Evolutionary conservation across 257 asterid genomes (phyloP), one percentile per base, ranked within the genome.

Genomic region (Verbena officinalis): DNA sequence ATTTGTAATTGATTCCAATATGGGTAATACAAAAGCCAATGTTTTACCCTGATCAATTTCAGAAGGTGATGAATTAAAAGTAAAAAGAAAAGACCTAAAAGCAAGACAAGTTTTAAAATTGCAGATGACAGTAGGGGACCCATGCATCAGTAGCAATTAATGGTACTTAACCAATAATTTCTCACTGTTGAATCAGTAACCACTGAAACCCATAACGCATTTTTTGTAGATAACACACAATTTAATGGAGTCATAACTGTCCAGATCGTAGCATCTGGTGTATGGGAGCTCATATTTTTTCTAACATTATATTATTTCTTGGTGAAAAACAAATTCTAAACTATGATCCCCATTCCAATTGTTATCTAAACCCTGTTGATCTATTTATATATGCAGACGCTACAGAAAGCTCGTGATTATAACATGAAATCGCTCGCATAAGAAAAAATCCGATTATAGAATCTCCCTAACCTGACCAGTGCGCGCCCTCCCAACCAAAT

Each of bases 401-500:
- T 7, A 4, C 14, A 40, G 7, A 20, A 39, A 62, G 36, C 11
- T 42, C n/a, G 5, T 3, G 7, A 17, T 49, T 20, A 5, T 4
- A 50, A 30, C 14, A 23, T 8, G 7, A 52, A 53, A 50, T 59
- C 9, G 38, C 44, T n/a, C 11, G 33, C 33, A 27, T 27, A 7
- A 24, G 3, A 16, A 10, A 16, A 10, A 11, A 27, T 33, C 17
- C 34, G n/a, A 21, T 30, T 12, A 0, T 7, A 39, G 23, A 17
- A 38, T 52, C 3, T 42, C 42, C 68, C 69, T 31, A 55, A 85
- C 95, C 93, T 85, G 92, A 48, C 95, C 95, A 61, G 95, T 87
- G 11, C 88, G 78, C 7, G 95, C 93, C 56, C 93, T 80, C 16
- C 95, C 95, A 36, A 87, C 88, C 84, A 87, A 81, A 83, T 87